These are phyloP conservation scores for Coemansia sp. DNA, from an alignment of 371 early-diverging fungal species.

Conservation along the genomic window DNA sequence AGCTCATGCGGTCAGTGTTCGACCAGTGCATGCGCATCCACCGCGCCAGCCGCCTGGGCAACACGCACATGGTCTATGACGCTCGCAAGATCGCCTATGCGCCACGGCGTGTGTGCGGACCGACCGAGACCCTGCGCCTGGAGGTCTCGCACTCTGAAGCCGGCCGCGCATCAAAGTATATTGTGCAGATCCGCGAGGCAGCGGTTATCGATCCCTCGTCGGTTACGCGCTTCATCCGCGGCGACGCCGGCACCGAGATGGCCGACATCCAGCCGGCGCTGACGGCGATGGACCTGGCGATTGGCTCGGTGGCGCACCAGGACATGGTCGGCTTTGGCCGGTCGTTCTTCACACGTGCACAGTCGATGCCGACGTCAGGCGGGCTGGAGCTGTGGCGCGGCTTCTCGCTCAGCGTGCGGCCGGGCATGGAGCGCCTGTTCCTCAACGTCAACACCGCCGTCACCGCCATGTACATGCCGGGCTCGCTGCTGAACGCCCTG, in stretches of 20 bases:
- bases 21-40: conserved; percentile 37
- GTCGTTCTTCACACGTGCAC: conserved; percentile 80
- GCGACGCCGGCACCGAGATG: conserved; percentile 44
- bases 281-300: conserved; percentile 76
- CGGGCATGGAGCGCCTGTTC: conserved; percentile 66
- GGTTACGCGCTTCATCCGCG: conserved; percentile 57
- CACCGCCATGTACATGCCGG: conserved; percentile 79
- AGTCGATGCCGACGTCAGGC: conserved; percentile 57
- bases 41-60: conserved; percentile 42
- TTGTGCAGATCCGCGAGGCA: conserved; percentile 59
- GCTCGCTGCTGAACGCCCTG: conserved; percentile 62
- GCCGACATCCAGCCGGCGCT: conserved; percentile 60
- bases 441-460: conserved; percentile 86
- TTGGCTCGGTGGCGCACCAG: conserved; percentile 73
- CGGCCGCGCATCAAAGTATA: conserved; percentile 27
- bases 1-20: conserved; percentile 53
- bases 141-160: conserved; percentile 27
- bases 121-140: conserved; percentile 21
- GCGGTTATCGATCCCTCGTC: conserved; percentile 61
- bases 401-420: conserved; percentile 80
- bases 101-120: conserved; percentile 19
- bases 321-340: conserved; percentile 74
- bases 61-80: conserved; percentile 59
- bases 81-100: conserved; percentile 66
- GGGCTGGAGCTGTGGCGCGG: conserved; percentile 93